Evolutionary conservation across 345 rosid species (phyloP).

Genomic region (Diplotaxis tenuifolia): DNA sequence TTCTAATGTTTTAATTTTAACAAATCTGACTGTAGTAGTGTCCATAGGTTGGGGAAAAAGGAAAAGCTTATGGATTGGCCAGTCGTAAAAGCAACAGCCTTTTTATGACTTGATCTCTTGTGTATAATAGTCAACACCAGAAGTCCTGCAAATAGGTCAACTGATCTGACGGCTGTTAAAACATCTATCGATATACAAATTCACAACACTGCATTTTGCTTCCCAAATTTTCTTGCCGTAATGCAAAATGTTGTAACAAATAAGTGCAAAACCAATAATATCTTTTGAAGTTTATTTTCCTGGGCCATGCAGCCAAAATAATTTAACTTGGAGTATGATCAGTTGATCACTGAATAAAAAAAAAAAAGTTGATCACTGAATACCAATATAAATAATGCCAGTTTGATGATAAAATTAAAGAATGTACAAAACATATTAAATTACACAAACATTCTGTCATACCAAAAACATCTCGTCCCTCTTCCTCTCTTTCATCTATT

Average conservation of each 20-base stretch:
- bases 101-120: not conserved
- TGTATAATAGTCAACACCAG: conserved; percentile 21
- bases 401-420: conserved; percentile 23
- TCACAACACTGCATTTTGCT: not conserved
- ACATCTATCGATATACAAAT: conserved; percentile 4
- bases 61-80: conserved; percentile 2
- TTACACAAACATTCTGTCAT: conserved; percentile 20
- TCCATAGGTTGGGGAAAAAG: conserved; percentile 9
- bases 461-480: not conserved
- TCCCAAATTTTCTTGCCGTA: not conserved
- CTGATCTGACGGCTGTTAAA: conserved; percentile 23
- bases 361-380: too few relatives aligned
- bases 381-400: not conserved
- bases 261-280: not conserved
- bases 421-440: conserved; percentile 22
- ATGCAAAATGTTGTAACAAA: not conserved
- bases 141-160: conserved; percentile 11
- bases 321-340: not conserved
- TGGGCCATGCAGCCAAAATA: not conserved
- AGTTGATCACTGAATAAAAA: not conserved
- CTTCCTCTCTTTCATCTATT: not conserved
- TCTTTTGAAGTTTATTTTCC: not conserved
- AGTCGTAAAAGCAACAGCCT: conserved; percentile 20
- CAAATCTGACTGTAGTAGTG: conserved; percentile 1
- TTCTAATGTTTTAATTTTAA: not conserved